These are phyloP conservation scores for Buxus sempervirens DNA, from an alignment of 164 flowering plant species.

Conservation along the genomic window DNA sequence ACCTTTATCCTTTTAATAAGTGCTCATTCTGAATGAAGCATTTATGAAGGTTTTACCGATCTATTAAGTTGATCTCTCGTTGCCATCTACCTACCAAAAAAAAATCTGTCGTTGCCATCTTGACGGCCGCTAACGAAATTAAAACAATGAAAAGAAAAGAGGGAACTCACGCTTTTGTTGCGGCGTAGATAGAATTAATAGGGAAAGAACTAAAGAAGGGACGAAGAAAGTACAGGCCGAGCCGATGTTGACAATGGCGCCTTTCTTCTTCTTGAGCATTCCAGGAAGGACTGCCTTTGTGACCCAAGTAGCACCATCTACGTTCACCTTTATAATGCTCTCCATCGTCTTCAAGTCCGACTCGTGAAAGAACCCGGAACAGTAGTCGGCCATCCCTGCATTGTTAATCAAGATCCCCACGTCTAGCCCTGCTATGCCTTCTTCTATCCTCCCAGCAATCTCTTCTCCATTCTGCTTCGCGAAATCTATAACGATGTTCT, in stretches of 20 bases:
- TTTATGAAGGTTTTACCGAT: too few relatives aligned
- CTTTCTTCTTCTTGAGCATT: slow-evolving; percentile 81
- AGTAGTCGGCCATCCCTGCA: slow-evolving; percentile 78
- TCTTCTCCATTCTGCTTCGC: slow-evolving; percentile 45
- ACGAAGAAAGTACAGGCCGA: slow-evolving; percentile 79
- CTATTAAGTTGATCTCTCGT: too few relatives aligned
- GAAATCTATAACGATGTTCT: slow-evolving; percentile 73
- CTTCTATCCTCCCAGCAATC: too few relatives aligned
- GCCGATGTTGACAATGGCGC: slow-evolving; percentile 90
- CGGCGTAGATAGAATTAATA: slow-evolving; percentile 84
- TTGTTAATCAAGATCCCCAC: slow-evolving; percentile 80
- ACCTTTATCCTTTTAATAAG: too few relatives aligned
- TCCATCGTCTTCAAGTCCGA: slow-evolving; percentile 74
- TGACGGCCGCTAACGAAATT: too few relatives aligned
- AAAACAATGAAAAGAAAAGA: background rate
- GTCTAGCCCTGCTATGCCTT: slow-evolving; percentile 79
- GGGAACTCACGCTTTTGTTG: slow-evolving; percentile 81
- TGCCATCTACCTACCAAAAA: too few relatives aligned
- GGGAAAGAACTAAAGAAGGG: slow-evolving; percentile 92
- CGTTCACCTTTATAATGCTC: slow-evolving; percentile 62
- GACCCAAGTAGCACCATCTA: slow-evolving; percentile 76
- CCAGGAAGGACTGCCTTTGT: slow-evolving; percentile 73
- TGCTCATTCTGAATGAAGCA: too few relatives aligned
- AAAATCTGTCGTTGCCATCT: too few relatives aligned
- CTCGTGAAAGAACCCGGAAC: slow-evolving; percentile 80